Conservation (phyloP, 1,284 basidiomycete genomes). For the Pseudozyma thailandica region DNA sequence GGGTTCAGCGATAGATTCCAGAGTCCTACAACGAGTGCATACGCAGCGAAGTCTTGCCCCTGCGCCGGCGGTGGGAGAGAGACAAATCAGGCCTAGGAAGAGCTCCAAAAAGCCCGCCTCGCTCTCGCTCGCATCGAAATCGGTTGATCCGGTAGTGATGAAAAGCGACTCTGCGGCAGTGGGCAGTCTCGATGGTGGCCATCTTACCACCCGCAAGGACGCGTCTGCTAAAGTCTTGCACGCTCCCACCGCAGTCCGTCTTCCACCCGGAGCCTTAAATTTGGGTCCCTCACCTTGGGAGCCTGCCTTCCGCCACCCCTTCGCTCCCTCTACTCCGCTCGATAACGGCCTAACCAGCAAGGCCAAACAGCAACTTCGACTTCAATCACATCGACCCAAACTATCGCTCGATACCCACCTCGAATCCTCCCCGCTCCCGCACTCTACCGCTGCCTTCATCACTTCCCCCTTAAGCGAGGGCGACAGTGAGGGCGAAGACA, state of each 20-base stretch:
- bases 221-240: not conserved
- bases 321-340: slow-evolving; percentile 8
- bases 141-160: slow-evolving; percentile 9
- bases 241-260: slow-evolving; percentile 1
- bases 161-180: slow-evolving; percentile 8
- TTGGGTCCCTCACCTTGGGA: slow-evolving; percentile 27
- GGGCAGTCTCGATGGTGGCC: not conserved
- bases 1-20: slow-evolving; percentile 12
- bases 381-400: slow-evolving; percentile 5
- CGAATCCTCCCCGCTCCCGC: slow-evolving; percentile 10
- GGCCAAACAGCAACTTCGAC: slow-evolving; percentile 8
- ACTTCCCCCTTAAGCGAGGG: slow-evolving; percentile 1
- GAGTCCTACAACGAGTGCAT: slow-evolving; percentile 14
- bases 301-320: slow-evolving; percentile 28
- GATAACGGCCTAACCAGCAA: slow-evolving; percentile 15
- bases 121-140: not conserved
- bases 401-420: slow-evolving; percentile 26
- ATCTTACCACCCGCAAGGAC: not conserved
- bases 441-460: slow-evolving; percentile 9
- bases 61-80: not conserved
- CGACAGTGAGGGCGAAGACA: not conserved
- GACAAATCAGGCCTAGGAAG: slow-evolving; percentile 17
- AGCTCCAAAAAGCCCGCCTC: slow-evolving; percentile 6
- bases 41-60: not conserved
- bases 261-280: slow-evolving; percentile 25